Evolutionary conservation across 2,329 filamentous ascomycete species (phyloP).

Genomic region (Trichoderma asperellum): DNA sequence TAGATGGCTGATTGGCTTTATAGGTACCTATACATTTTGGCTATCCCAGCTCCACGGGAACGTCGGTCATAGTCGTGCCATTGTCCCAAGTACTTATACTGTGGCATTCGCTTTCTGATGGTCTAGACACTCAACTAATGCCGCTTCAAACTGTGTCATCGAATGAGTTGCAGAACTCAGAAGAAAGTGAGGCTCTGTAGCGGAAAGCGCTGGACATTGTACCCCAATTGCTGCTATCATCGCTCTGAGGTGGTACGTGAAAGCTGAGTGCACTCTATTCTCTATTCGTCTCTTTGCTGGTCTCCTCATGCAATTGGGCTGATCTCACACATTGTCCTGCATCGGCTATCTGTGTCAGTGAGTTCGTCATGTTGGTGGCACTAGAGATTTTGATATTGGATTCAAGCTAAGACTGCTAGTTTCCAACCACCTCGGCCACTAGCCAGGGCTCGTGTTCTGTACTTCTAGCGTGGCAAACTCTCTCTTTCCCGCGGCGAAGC

Average conservation of each 20-base stretch:
- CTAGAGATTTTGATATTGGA: not conserved
- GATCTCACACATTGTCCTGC: not conserved
- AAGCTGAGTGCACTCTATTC: not conserved
- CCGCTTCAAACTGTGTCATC: not conserved
- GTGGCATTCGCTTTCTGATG: not conserved
- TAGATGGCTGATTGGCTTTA: not conserved
- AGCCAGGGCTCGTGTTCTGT: constrained; percentile 7
- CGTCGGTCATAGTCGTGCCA: not conserved
- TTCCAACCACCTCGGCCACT: not conserved
- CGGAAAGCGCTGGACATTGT: not conserved
- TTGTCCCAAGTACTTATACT: not conserved
- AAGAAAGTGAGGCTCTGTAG: not conserved
- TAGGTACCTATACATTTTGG: not conserved
- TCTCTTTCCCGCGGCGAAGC: constrained; percentile 11
- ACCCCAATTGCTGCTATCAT: not conserved
- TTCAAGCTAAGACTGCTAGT: constrained; percentile 14
- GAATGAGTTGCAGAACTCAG: not conserved
- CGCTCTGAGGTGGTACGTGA: not conserved
- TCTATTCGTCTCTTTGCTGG: not conserved
- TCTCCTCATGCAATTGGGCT: not conserved
- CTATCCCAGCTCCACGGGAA: not conserved
- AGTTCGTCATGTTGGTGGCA: constrained; percentile 1
- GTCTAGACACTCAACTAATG: not conserved
- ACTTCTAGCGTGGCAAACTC: constrained; percentile 18
- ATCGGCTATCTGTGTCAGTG: not conserved